Evolutionary conservation across 2,329 filamentous ascomycete genomes (phyloP), one percentile per base, ranked within the genome.

Genomic region (Talaromyces sp.): DNA sequence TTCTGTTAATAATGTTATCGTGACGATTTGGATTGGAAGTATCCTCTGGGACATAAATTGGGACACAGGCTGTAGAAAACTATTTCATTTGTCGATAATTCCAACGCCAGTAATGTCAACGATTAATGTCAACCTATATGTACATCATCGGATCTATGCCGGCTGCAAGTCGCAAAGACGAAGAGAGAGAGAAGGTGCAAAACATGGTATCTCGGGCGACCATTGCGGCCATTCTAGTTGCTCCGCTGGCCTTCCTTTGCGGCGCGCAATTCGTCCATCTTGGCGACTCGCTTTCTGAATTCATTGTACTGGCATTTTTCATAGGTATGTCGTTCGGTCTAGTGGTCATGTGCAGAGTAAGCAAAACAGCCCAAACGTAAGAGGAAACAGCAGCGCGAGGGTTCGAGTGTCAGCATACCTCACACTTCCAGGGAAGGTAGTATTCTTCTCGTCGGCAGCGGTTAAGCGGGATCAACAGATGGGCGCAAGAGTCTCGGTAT

Each of bases 221-320:
- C 27, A 39, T 39, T 52, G 42, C 44, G 25, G 44, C 27, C 27
- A n/a, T 53, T 56, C 33, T 64, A 96, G 80, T 96, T 97, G 84
- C 90, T 96, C 78, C 93, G 86, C 72, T 85, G 88, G 64, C 91
- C 92, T 62, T 81, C 86, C 85, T 96, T 96, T 63, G 90, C 87
- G 68, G 87, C 93, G 74, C 92, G 86, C 73, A 99, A 80, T 82
- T 99, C 93, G 72, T 98, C 88, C 95, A 99, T 99, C 88, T 96
- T 98, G 73, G 90, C 91, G 67, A 99, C 95, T 62, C 95, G 88
- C 85, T 93, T 92, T 87, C 96, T 96, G 84, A 99, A 99, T 77
- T 98, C 95, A 67, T 90, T 90, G 80, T 99, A 99, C 75, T 99
- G 95, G 86, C 95, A 99, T 79, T 98, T 98, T 77, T 99, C 95